phyloP scores from a whole-genome alignment of 176 grass and related monocot species.

The Otatea glauca region DNA sequence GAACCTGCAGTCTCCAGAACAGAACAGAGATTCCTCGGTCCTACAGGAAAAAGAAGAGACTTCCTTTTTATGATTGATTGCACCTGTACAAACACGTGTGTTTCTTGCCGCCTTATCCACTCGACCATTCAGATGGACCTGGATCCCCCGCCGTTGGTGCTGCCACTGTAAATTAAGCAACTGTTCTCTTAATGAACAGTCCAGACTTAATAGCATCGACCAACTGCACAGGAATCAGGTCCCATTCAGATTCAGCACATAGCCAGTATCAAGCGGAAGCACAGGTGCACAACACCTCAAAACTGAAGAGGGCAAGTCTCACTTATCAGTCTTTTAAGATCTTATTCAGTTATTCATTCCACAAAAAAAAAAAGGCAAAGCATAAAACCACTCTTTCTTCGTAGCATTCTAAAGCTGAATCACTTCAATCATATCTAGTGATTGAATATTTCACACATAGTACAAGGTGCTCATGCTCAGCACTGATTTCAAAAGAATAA shows the following conservation, averaged over 20 bases:
- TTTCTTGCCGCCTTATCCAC: neutral
- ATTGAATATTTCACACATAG: neutral
- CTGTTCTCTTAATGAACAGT: no score
- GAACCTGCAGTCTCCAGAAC: neutral
- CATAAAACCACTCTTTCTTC: neutral
- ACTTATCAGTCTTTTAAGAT: no score
- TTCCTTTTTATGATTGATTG: neutral
- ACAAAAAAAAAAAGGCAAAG: neutral
- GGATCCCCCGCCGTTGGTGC: no score
- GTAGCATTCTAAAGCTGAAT: neutral
- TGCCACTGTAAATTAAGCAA: no score
- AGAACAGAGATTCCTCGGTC: neutral
- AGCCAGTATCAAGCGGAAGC: neutral
- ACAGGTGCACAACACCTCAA: neutral
- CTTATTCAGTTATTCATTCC: neutral
- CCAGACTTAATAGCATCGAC: no score
- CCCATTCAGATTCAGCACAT: neutral
- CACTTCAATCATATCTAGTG: neutral
- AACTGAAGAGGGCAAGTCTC: no score
- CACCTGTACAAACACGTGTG: neutral
- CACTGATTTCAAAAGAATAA: neutral
- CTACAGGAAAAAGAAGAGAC: neutral
- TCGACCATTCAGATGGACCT: neutral
- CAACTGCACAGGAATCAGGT: no score
- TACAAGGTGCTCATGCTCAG: neutral